These are phyloP conservation scores for Mortierella sp. DNA, from an alignment of 371 early-diverging fungal species.

Conservation along the genomic window DNA sequence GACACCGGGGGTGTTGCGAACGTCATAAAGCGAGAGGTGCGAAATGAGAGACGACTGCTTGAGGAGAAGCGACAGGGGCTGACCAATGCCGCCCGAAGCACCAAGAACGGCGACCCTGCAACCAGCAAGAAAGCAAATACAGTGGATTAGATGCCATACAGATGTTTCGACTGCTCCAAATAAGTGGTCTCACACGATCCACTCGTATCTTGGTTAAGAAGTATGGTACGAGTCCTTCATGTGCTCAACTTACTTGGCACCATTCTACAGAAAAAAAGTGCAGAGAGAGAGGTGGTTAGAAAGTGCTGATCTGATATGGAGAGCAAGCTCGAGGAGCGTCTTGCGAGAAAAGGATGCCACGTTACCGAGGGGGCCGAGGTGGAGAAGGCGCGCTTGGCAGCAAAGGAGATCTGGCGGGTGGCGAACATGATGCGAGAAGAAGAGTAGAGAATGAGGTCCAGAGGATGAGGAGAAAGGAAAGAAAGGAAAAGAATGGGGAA, in stretches of 20 bases:
- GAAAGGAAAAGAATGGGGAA: slow-evolving; percentile 5
- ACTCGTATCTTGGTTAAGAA: too few relatives aligned
- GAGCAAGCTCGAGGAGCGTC: too few relatives aligned
- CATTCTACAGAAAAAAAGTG: slow-evolving; percentile 30
- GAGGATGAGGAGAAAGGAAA: slow-evolving; percentile 3
- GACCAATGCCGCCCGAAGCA: slow-evolving; percentile 94
- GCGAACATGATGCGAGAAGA: slow-evolving; percentile 35
- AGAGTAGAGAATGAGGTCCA: background rate
- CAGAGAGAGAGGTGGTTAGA: background rate
- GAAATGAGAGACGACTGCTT: slow-evolving; percentile 86
- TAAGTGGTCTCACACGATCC: too few relatives aligned
- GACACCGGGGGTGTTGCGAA: slow-evolving; percentile 97
- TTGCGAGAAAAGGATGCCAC: background rate
- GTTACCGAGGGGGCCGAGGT: slow-evolving; percentile 59
- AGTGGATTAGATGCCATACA: background rate
- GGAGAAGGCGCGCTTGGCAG: slow-evolving; percentile 79
- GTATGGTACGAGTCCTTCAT: background rate
- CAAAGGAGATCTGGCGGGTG: slow-evolving; percentile 49
- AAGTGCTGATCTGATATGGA: background rate
- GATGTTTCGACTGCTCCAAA: too few relatives aligned
- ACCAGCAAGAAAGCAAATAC: background rate
- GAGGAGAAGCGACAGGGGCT: slow-evolving; percentile 89
- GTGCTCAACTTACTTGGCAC: slow-evolving; percentile 50
- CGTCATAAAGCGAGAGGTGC: slow-evolving; percentile 93
- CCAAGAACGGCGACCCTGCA: slow-evolving; percentile 89